These are phyloP conservation scores for Pholiota microspora DNA, from an alignment of 768 basidiomycete genomes.

Conservation along the genomic window DNA sequence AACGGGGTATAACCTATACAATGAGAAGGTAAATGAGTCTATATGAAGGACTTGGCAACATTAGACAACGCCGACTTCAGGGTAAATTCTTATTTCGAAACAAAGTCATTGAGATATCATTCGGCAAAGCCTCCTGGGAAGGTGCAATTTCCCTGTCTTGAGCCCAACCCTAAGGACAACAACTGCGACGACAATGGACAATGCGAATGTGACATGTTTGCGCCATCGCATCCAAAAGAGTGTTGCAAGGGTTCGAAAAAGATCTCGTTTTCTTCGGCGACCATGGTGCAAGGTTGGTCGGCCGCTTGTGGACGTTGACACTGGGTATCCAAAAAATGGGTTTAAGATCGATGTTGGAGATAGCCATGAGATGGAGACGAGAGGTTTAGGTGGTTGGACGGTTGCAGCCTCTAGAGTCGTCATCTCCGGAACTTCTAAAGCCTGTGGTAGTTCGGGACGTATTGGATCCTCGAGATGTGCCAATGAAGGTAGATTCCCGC, in stretches of 20 bases:
- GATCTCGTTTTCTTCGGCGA: conserved; percentile 67
- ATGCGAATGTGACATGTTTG: conserved; percentile 33
- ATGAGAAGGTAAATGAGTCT: not conserved
- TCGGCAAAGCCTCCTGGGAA: conserved; percentile 17
- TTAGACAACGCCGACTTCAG: conserved; percentile 2
- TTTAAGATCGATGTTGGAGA: conserved; percentile 62
- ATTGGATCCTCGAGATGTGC: conserved; percentile 51
- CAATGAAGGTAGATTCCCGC: conserved; percentile 56
- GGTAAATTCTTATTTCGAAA: conserved; percentile 4
- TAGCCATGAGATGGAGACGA: conserved; percentile 25
- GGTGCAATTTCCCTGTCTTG: conserved; percentile 17
- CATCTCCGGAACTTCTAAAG: conserved; percentile 5
- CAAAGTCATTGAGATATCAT: conserved; percentile 13
- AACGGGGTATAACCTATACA: conserved; percentile 5
- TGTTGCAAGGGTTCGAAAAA: conserved; percentile 55
- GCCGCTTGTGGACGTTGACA: conserved; percentile 28
- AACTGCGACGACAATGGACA: conserved; percentile 30
- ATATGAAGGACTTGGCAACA: not conserved
- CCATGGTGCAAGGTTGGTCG: conserved; percentile 53
- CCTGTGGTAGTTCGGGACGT: conserved; percentile 22
- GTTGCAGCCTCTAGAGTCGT: conserved; percentile 10
- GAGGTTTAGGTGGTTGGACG: conserved; percentile 8
- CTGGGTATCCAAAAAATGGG: conserved; percentile 77
- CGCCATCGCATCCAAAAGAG: conserved; percentile 73
- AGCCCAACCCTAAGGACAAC: conserved; percentile 26